phyloP scores from a whole-genome alignment of 1,139 yeast species.

The Kluyveromyces sp. region DNA sequence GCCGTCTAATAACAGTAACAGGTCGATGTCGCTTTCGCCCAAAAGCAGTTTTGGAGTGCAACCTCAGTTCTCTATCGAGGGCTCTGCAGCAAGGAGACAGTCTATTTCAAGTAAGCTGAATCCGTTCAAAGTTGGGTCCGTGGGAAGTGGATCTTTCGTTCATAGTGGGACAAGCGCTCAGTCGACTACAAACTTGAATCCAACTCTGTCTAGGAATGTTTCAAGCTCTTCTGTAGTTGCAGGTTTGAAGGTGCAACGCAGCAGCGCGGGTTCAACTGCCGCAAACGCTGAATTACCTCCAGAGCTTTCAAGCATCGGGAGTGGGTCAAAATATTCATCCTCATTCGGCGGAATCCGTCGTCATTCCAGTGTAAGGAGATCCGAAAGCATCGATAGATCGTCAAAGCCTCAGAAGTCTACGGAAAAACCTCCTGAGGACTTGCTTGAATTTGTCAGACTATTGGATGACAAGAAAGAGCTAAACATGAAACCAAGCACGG shows the following conservation, averaged over 20 bases:
- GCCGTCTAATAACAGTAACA: conserved; percentile 12
- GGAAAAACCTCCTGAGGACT: conserved; percentile 36
- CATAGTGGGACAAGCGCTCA: conserved; percentile 15
- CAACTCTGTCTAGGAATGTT: conserved; percentile 31
- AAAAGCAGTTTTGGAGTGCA: conserved; percentile 18
- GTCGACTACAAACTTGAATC: conserved; percentile 16
- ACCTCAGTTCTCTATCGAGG: conserved; percentile 8
- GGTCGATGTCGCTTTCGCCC: conserved; percentile 29
- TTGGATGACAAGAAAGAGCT: conserved; percentile 65
- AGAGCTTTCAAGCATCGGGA: conserved; percentile 33
- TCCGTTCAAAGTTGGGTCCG: conserved; percentile 58
- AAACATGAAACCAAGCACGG: conserved; percentile 36
- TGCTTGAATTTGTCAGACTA: conserved; percentile 73
- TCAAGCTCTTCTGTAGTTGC: conserved; percentile 36
- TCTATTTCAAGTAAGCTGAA: conserved; percentile 36
- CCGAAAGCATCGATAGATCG: conserved; percentile 27
- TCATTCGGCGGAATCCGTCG: conserved; percentile 36
- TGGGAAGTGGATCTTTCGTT: conserved; percentile 41
- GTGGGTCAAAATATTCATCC: conserved; percentile 35
- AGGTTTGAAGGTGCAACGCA: conserved; percentile 30
- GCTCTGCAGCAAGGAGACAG: conserved; percentile 18
- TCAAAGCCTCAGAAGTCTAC: conserved; percentile 12
- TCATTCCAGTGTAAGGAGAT: conserved; percentile 34
- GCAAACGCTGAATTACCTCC: conserved; percentile 9
- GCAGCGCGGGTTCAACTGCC: conserved; percentile 27